Evolutionary conservation across 805 yeast species (phyloP).

Genomic region (Wickerhamiella kazuoi): DNA sequence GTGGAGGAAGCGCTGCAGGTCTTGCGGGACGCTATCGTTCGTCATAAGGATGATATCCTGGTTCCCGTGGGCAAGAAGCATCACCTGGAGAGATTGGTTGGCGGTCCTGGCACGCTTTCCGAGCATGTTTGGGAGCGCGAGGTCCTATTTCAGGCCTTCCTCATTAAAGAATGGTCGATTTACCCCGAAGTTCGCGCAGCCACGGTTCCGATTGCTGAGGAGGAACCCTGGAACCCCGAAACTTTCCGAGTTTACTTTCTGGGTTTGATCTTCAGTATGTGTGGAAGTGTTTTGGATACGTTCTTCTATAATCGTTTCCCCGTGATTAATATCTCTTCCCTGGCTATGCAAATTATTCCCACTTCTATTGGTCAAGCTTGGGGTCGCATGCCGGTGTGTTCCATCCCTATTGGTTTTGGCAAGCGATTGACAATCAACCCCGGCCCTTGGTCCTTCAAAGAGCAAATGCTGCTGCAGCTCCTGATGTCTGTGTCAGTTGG

Average conservation of each 20-base stretch:
- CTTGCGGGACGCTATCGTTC: conserved; percentile 24
- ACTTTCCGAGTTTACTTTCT: conserved; percentile 38
- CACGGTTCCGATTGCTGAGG: conserved; percentile 34
- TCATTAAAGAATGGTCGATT: conserved; percentile 30
- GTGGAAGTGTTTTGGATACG: conserved; percentile 40
- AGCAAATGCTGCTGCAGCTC: conserved; percentile 29
- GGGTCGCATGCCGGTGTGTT: conserved; percentile 13
- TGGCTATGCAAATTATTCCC: conserved; percentile 41
- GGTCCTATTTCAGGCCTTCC: conserved; percentile 27
- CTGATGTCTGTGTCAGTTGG: conserved; percentile 16
- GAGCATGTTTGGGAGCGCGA: conserved; percentile 10
- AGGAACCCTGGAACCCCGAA: conserved; percentile 24
- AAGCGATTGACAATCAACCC: conserved; percentile 32
- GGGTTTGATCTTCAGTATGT: conserved; percentile 33
- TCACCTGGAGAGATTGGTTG: conserved; percentile 19
- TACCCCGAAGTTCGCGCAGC: conserved; percentile 46
- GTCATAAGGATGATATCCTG: conserved; percentile 33
- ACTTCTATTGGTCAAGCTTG: conserved; percentile 39
- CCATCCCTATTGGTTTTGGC: conserved; percentile 14
- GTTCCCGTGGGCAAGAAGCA: conserved; percentile 25
- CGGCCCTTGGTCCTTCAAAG: conserved; percentile 27
- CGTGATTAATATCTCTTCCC: conserved; percentile 30
- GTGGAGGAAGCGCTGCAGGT: conserved; percentile 26
- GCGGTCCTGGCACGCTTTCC: conserved; percentile 3
- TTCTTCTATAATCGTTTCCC: conserved; percentile 45